These are phyloP conservation scores for Flaveria bidentis DNA, from an alignment of 129 eudicot species.

Conservation along the genomic window DNA sequence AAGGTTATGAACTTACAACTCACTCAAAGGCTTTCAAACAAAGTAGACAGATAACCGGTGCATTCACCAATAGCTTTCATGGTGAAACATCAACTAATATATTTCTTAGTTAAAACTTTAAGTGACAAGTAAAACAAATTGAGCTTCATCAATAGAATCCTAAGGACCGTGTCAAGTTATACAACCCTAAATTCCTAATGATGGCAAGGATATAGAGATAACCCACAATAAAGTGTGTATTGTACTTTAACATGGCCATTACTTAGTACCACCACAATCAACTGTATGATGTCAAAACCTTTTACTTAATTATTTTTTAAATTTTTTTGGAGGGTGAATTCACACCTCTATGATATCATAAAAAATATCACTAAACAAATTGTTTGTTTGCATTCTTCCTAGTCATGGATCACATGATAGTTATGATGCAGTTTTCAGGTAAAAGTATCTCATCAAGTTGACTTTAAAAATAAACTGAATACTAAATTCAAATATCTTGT, in stretches of 20 bases:
- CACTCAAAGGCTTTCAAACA: neutral
- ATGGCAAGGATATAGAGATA: neutral
- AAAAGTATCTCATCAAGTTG: conserved; percentile 5
- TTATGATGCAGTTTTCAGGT: neutral
- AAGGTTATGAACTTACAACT: neutral
- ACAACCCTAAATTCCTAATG: neutral
- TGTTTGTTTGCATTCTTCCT: conserved; percentile 5
- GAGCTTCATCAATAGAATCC: neutral
- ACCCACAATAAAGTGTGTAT: neutral
- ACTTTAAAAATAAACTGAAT: neutral
- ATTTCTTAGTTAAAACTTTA: neutral
- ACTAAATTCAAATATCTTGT: neutral
- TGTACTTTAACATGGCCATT: neutral
- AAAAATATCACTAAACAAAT: neutral
- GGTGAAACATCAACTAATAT: neutral
- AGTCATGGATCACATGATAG: neutral
- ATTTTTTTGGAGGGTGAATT: neutral
- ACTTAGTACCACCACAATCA: neutral
- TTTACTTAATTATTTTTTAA: neutral
- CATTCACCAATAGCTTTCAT: neutral
- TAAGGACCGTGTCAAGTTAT: neutral
- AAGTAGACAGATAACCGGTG: neutral
- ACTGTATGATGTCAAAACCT: neutral
- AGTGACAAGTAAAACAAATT: neutral
- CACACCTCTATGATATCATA: neutral